Percentiles rank a stretch among this genome's conserved stretches.
Conservation (phyloP, 129 eudicot species). For the Centella asiatica region DNA sequence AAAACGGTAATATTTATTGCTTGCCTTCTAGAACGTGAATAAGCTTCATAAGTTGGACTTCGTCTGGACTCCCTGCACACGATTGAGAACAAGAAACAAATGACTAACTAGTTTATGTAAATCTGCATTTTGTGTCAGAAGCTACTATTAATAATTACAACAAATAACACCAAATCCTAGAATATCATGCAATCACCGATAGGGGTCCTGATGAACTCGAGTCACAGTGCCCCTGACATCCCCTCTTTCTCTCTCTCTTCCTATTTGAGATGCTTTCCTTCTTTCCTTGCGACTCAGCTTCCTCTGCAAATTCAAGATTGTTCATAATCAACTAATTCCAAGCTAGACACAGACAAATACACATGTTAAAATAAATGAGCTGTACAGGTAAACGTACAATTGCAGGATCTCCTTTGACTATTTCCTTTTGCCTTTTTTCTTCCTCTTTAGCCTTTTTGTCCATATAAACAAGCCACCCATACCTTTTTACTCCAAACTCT, state of each 20-base stretch:
- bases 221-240: constrained; percentile 63
- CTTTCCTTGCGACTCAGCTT: constrained; percentile 98
- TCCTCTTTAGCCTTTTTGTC: constrained; percentile 98
- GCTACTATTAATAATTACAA: constrained; percentile 1
- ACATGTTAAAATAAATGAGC: not conserved
- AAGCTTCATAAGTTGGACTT: constrained; percentile 97
- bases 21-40: constrained; percentile 84
- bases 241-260: constrained; percentile 88
- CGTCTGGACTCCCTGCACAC: constrained; percentile 79
- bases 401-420: constrained; percentile 95
- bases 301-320: constrained; percentile 41
- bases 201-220: constrained; percentile 86
- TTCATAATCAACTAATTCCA: not conserved
- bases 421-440: constrained; percentile 90
- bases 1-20: not conserved
- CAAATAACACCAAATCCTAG: not conserved
- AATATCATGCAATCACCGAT: constrained; percentile 34
- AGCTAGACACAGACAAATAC: not conserved
- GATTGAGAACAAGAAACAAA: not conserved
- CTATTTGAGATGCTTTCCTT: constrained; percentile 90
- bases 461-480: constrained; percentile 97
- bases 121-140: not conserved
- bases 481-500: constrained; percentile 96
- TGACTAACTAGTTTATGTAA: not conserved
- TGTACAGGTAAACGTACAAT: constrained; percentile 41